Percentiles rank a stretch among this genome's conserved stretches.
Evolutionary conservation across 768 basidiomycete species (phyloP).

Genomic region (Collybia nuda): DNA sequence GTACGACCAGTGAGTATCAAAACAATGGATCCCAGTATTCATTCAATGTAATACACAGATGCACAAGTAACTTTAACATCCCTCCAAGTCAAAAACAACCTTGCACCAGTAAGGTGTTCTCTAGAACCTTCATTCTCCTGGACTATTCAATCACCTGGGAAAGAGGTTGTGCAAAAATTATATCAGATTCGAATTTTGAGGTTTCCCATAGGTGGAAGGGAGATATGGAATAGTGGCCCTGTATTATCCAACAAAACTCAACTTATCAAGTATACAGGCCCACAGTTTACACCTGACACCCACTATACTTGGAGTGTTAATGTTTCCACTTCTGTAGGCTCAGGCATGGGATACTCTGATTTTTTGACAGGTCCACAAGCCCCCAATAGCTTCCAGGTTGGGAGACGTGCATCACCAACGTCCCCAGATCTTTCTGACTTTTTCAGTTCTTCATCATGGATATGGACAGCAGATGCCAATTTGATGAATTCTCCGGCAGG

Average conservation of each 20-base stretch:
- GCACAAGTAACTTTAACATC: constrained; percentile 2
- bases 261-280: constrained; percentile 20
- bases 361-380: constrained; percentile 16
- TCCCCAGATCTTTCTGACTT: too few relatives aligned
- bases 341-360: constrained; percentile 14
- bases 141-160: constrained; percentile 14
- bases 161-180: constrained; percentile 15
- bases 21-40: too few relatives aligned
- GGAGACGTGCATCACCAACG: too few relatives aligned
- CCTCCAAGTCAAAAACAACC: neutral
- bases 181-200: constrained; percentile 20
- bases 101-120: neutral
- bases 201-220: constrained; percentile 7
- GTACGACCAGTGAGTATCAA: too few relatives aligned
- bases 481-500: too few relatives aligned
- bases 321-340: constrained; percentile 16
- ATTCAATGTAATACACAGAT: neutral
- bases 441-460: too few relatives aligned
- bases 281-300: constrained; percentile 18
- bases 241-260: constrained; percentile 13
- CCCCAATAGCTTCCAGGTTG: too few relatives aligned
- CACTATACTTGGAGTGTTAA: constrained; percentile 22
- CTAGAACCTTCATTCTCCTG: constrained; percentile 21
- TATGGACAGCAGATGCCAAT: too few relatives aligned
- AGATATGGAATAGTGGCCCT: constrained; percentile 22